Percentiles rank a stretch among this genome's conserved stretches.
Evolutionary conservation across 177 flowering plant species (phyloP).

Genomic region (Vitis hybrid): DNA sequence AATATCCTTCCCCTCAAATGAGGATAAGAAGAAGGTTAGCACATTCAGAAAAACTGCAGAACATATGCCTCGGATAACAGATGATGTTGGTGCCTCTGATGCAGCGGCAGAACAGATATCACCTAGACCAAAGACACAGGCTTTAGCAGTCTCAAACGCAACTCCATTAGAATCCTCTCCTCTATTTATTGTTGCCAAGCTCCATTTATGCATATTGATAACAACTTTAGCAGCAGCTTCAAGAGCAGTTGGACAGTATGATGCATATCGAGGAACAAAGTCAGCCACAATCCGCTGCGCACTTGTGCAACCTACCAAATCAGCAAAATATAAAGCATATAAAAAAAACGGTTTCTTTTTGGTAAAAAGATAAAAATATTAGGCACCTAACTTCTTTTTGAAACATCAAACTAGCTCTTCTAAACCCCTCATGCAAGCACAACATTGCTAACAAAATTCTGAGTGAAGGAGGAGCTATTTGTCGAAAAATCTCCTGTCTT

Average conservation of each 20-base stretch:
- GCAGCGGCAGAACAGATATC: conserved; percentile 75
- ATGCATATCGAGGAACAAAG: conserved; percentile 82
- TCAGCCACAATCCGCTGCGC: conserved; percentile 82
- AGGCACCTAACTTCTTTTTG: too few relatives aligned
- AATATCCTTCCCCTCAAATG: conserved; percentile 71
- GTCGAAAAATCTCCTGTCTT: too few relatives aligned
- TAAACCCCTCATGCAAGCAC: too few relatives aligned
- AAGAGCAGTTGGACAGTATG: conserved; percentile 82
- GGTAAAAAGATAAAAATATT: too few relatives aligned
- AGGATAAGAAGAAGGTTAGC: conserved; percentile 60
- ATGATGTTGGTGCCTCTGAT: conserved; percentile 59
- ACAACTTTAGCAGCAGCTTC: conserved; percentile 83
- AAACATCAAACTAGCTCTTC: too few relatives aligned
- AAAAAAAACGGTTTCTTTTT: background rate
- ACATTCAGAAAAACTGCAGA: conserved; percentile 72
- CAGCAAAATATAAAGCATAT: background rate
- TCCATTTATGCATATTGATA: conserved; percentile 73
- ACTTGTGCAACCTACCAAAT: conserved; percentile 74
- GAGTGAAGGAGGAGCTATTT: too few relatives aligned
- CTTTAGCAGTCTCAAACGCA: conserved; percentile 74
- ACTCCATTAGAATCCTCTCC: conserved; percentile 78
- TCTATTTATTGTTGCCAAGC: conserved; percentile 43
- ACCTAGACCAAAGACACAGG: conserved; percentile 78
- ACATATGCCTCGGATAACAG: conserved; percentile 74
- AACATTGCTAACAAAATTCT: too few relatives aligned